phyloP scores from a whole-genome alignment of 176 grass and related monocot species.

The Saccharum spontaneum region DNA sequence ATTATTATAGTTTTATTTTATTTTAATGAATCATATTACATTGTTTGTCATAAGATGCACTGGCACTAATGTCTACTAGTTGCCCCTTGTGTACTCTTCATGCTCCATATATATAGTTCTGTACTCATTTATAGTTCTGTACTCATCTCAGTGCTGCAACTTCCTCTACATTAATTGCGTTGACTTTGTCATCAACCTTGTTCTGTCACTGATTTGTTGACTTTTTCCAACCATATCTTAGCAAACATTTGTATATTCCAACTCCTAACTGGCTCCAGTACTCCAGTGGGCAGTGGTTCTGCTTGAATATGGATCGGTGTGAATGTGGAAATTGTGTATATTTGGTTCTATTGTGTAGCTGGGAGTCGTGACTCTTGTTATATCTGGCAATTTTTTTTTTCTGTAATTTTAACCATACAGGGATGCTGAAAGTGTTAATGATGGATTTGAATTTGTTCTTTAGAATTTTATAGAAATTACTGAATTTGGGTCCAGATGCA shows the following conservation, averaged over 20 bases:
- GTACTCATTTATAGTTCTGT: too few relatives aligned
- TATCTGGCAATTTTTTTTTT: slow-evolving; percentile 7
- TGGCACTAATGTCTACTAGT: slow-evolving; percentile 2
- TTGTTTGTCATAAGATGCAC: slow-evolving; percentile 4
- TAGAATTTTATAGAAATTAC: slow-evolving; percentile 90
- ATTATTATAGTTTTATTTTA: background rate
- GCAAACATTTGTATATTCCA: background rate
- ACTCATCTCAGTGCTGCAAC: background rate
- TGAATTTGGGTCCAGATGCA: slow-evolving; percentile 74
- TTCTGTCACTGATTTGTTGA: background rate
- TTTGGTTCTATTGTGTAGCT: slow-evolving; percentile 18
- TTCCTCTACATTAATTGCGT: slow-evolving; percentile 21
- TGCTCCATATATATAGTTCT: slow-evolving; percentile 8
- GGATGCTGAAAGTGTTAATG: slow-evolving; percentile 73
- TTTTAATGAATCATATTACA: background rate
- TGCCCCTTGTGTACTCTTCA: background rate
- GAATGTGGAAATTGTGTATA: background rate
- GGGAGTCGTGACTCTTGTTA: slow-evolving; percentile 1
- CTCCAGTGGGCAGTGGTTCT: background rate
- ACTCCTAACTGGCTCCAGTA: slow-evolving; percentile 23
- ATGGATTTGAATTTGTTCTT: slow-evolving; percentile 74
- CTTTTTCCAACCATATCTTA: slow-evolving; percentile 7
- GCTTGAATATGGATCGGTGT: slow-evolving; percentile 11
- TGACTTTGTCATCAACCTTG: slow-evolving; percentile 12
- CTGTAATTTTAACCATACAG: slow-evolving; percentile 26